Evolutionary conservation across 768 basidiomycete genomes (phyloP).

Genomic region (Boletus rubroflammeus): DNA sequence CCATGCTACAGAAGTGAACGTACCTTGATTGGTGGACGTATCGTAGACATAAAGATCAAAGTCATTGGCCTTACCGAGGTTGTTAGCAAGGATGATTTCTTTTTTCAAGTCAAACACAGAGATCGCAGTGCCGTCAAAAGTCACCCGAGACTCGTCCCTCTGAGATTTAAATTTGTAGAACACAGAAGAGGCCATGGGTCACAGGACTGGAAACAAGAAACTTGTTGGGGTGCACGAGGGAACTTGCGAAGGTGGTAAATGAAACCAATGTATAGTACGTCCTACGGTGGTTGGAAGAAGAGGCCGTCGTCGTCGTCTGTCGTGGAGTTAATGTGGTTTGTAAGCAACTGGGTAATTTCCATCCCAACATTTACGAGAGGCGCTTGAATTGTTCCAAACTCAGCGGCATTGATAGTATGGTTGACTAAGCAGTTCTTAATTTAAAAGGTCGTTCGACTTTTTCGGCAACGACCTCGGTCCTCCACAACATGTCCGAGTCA

Average conservation of each 20-base stretch:
- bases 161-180: slow-evolving; percentile 98
- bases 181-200: slow-evolving; percentile 82
- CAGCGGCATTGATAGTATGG: slow-evolving; percentile 1
- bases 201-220: slow-evolving; percentile 13
- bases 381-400: slow-evolving; percentile 11
- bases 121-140: slow-evolving; percentile 98
- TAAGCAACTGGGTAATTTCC: slow-evolving; percentile 4
- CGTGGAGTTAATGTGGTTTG: slow-evolving; percentile 7
- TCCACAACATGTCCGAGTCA: slow-evolving; percentile 26
- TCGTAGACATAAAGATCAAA: slow-evolving; percentile 93
- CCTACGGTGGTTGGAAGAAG: slow-evolving; percentile 15
- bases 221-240: slow-evolving; percentile 15
- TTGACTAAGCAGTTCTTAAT: slow-evolving; percentile 18
- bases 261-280: slow-evolving; percentile 21
- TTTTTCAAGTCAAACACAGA: slow-evolving; percentile 99
- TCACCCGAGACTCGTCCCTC: slow-evolving; percentile 90
- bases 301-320: slow-evolving; percentile 20
- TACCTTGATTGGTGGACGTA: slow-evolving; percentile 85
- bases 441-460: slow-evolving; percentile 18
- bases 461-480: not conserved
- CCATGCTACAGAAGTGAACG: slow-evolving; percentile 2
- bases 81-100: slow-evolving; percentile 96
- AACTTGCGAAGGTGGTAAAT: slow-evolving; percentile 1
- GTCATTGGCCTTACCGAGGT: slow-evolving; percentile 93
- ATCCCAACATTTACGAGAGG: slow-evolving; percentile 14